Conservation (phyloP, 2,329 filamentous ascomycete species). For the Fusarium haematococcum region DNA sequence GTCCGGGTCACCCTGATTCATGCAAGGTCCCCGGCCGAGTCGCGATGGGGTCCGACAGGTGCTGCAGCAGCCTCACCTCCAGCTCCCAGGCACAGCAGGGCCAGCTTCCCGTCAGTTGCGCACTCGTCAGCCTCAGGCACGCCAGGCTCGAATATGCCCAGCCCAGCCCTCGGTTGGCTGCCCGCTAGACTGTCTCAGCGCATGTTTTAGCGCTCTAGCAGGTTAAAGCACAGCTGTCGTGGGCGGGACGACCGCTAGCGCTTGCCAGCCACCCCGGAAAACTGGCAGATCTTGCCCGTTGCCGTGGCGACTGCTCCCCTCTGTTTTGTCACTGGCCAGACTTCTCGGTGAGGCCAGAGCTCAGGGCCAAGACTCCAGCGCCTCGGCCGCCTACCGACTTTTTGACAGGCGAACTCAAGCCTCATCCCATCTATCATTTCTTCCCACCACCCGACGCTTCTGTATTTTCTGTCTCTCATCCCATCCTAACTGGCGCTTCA, state of each 20-base stretch:
- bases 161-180: background rate
- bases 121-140: background rate
- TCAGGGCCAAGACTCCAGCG: conserved; percentile 6
- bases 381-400: conserved; percentile 39
- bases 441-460: conserved; percentile 25
- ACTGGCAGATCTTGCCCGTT: conserved; percentile 7
- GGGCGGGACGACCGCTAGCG: conserved; percentile 31
- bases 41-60: conserved; percentile 17
- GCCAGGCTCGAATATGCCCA: background rate
- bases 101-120: background rate
- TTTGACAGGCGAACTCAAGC: conserved; percentile 34
- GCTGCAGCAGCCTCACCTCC: conserved; percentile 22
- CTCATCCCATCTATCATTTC: conserved; percentile 29
- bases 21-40: conserved; percentile 22
- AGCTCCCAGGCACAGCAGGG: conserved; percentile 2
- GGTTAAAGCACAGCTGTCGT: conserved; percentile 11
- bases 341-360: background rate
- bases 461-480: conserved; percentile 17
- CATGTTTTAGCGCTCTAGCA: conserved; percentile 17
- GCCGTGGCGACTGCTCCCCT: conserved; percentile 16
- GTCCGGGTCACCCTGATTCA: conserved; percentile 24
- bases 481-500: conserved; percentile 15
- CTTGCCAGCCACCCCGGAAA: conserved; percentile 2
- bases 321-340: conserved; percentile 18
- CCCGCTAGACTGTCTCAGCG: conserved; percentile 8